A percentile compares a stretch with the other conserved stretches of the same genome.
Conservation (phyloP, 2,329 filamentous ascomycete species). For the Penicillium brasilianum region DNA sequence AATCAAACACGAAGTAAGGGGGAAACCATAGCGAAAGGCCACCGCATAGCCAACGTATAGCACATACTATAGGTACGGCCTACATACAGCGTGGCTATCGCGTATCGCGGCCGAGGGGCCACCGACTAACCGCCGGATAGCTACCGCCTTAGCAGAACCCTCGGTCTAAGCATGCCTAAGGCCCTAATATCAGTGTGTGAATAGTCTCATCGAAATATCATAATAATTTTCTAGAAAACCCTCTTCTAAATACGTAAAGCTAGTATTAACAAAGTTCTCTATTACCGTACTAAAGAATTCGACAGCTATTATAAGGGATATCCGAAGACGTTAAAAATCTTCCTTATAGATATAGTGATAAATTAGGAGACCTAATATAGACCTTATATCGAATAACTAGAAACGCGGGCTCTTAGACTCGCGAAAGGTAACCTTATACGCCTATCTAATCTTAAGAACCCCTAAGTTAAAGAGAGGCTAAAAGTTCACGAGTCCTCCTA, state of each 20-base stretch:
- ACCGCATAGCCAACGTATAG: too few species aligned
- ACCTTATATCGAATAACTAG: constrained; percentile 23
- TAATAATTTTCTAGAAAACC: too few species aligned
- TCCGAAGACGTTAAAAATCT: constrained; percentile 10
- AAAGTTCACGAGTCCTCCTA: constrained; percentile 13
- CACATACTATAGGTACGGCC: too few species aligned
- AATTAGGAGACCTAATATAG: constrained; percentile 22
- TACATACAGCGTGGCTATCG: too few species aligned
- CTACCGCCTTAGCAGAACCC: too few species aligned
- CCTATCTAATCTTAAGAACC: constrained; percentile 3
- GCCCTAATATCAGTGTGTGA: too few species aligned
- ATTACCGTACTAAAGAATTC: constrained; percentile 28
- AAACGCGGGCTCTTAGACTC: constrained; percentile 13
- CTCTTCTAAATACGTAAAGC: constrained; percentile 22
- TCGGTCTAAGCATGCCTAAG: too few species aligned
- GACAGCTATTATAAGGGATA: constrained; percentile 23
- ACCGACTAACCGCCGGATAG: too few species aligned
- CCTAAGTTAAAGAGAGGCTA: constrained; percentile 13
- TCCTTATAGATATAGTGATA: constrained; percentile 17
- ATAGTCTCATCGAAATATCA: too few species aligned
- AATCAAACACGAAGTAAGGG: too few species aligned
- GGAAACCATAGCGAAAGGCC: too few species aligned
- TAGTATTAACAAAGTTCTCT: constrained; percentile 20
- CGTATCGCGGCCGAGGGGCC: too few species aligned
- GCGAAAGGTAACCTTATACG: not conserved